Conservation (phyloP, 768 basidiomycete species). For the Phaeotremella skinneri region DNA sequence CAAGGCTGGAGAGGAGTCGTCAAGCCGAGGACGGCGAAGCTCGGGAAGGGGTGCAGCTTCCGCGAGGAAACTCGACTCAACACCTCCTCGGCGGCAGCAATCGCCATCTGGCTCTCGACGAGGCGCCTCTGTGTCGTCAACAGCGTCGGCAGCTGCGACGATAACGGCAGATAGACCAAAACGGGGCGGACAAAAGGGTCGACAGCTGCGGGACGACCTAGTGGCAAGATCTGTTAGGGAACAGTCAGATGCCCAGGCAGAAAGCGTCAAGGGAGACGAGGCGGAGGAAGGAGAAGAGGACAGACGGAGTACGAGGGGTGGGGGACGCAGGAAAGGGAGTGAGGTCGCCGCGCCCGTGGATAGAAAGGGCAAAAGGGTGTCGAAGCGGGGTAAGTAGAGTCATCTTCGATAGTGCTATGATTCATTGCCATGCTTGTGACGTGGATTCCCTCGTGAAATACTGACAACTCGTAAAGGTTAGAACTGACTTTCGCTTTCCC, state of each 20-base stretch:
- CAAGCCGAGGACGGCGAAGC: slow-evolving; percentile 17
- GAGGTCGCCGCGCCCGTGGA: not conserved
- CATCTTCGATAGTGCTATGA: no score
- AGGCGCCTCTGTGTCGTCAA: slow-evolving; percentile 29
- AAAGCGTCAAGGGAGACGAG: slow-evolving; percentile 24
- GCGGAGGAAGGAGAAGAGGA: slow-evolving; percentile 15
- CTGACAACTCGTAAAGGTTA: no score
- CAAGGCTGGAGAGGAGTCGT: slow-evolving; percentile 15
- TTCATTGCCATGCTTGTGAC: no score
- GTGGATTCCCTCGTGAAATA: not conserved
- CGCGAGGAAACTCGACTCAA: slow-evolving; percentile 15
- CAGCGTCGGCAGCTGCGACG: slow-evolving; percentile 15
- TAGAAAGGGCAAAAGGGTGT: slow-evolving; percentile 6
- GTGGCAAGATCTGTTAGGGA: slow-evolving; percentile 22
- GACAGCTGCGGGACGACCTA: slow-evolving; percentile 22
- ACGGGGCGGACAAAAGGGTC: not conserved
- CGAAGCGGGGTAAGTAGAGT: slow-evolving; percentile 6
- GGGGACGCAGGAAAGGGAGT: slow-evolving; percentile 11
- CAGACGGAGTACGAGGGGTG: not conserved
- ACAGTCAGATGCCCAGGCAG: slow-evolving; percentile 13
- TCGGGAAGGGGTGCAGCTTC: slow-evolving; percentile 7
- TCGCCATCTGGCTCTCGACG: slow-evolving; percentile 37
- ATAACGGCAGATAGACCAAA: slow-evolving; percentile 7
- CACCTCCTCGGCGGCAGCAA: slow-evolving; percentile 19
- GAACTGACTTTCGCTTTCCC: not conserved